These are phyloP conservation scores for Exidia glandulosa DNA, from an alignment of 768 basidiomycete species.

Conservation along the genomic window DNA sequence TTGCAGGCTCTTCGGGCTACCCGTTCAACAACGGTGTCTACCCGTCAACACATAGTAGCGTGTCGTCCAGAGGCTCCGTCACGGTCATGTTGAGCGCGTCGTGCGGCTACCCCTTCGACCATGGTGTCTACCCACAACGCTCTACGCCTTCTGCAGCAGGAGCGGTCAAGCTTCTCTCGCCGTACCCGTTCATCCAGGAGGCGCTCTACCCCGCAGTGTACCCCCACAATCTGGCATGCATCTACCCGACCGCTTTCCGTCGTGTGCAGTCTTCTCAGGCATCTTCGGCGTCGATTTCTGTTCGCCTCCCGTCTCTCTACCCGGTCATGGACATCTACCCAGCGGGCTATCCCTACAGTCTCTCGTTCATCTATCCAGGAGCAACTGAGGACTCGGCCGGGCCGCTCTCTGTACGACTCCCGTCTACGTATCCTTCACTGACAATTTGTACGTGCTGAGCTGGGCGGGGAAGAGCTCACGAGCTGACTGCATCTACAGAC, in stretches of 20 bases:
- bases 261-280: neutral
- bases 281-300: neutral
- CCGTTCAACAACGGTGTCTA: slow-evolving; percentile 1
- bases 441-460: slow-evolving; percentile 18
- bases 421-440: slow-evolving; percentile 15
- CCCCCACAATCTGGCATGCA: slow-evolving; percentile 1
- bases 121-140: slow-evolving; percentile 5
- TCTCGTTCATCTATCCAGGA: slow-evolving; percentile 27
- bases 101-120: no score
- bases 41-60: neutral
- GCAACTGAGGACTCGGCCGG: neutral
- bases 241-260: neutral
- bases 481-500: neutral
- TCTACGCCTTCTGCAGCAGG: no score
- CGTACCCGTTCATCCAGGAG: neutral
- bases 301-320: neutral
- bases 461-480: neutral
- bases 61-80: no score
- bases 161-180: neutral
- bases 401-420: neutral
- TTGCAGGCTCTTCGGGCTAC: slow-evolving; percentile 6
- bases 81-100: no score
- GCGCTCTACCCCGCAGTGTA: slow-evolving; percentile 5
- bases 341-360: slow-evolving; percentile 30
- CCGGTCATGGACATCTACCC: slow-evolving; percentile 12